phyloP scores from a whole-genome alignment of 1,284 basidiomycete species.

The Ceratobasidium sp. region DNA sequence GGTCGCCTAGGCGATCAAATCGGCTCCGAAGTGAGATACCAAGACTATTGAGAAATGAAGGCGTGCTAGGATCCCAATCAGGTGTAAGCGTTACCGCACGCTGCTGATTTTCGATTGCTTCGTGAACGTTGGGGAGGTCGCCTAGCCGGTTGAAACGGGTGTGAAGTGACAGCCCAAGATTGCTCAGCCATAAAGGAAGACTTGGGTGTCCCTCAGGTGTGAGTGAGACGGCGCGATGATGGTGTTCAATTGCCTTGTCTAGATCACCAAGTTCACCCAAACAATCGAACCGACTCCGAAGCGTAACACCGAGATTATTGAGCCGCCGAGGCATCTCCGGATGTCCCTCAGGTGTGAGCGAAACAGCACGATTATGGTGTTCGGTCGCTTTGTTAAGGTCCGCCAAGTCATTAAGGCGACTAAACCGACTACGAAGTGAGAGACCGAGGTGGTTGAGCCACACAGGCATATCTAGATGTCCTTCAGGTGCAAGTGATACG shows the following conservation, averaged over 20 bases:
- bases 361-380: neutral
- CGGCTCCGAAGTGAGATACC: neutral
- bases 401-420: neutral
- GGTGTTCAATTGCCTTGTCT: neutral
- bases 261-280: neutral
- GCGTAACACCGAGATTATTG: neutral
- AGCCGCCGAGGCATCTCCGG: too few species aligned
- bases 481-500: neutral
- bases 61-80: neutral
- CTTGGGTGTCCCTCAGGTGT: neutral
- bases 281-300: neutral
- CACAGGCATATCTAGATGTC: neutral
- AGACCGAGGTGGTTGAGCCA: neutral
- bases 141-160: neutral
- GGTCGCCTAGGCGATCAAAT: neutral
- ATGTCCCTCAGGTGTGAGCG: neutral
- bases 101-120: constrained; percentile 16
- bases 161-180: neutral
- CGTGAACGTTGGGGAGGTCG: neutral
- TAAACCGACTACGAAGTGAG: neutral
- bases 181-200: neutral
- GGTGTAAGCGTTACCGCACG: neutral
- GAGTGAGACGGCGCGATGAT: neutral
- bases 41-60: neutral
- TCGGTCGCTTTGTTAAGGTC: neutral